phyloP scores from a whole-genome alignment of 441 rosid species.

The Melastoma candidum region DNA sequence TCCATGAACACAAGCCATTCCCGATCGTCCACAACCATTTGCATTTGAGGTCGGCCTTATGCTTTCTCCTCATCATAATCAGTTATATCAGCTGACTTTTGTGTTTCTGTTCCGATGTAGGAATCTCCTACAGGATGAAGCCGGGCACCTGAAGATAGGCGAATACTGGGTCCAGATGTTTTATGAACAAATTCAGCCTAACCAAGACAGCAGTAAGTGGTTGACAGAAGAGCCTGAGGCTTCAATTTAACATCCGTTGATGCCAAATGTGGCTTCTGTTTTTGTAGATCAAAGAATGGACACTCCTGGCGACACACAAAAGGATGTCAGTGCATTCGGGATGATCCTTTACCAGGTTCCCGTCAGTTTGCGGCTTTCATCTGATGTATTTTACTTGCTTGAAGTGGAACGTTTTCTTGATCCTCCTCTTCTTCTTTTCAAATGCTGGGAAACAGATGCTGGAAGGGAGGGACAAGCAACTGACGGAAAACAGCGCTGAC shows the following conservation, averaged over 20 bases:
- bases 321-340: conserved; percentile 33
- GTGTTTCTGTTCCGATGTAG: conserved; percentile 13
- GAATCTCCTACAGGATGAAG: conserved; percentile 49
- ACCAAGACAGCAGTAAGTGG: conserved; percentile 28
- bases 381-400: background rate
- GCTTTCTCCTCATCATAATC: background rate
- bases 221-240: background rate
- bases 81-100: background rate
- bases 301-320: conserved; percentile 19
- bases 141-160: conserved; percentile 49
- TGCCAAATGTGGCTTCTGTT: background rate
- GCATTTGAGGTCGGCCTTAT: conserved; percentile 25
- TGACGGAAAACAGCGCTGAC: conserved; percentile 13
- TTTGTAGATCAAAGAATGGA: conserved; percentile 29
- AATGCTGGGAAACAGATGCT: conserved; percentile 29
- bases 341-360: conserved; percentile 35
- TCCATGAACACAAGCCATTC: conserved; percentile 48
- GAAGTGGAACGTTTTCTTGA: background rate
- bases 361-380: background rate
- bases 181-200: conserved; percentile 36
- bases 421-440: background rate
- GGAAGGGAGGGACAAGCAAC: conserved; percentile 27
- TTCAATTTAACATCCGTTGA: background rate
- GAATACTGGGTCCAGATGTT: conserved; percentile 55
- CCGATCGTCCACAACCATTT: conserved; percentile 58